Evolutionary conservation across 2,329 filamentous ascomycete genomes (phyloP), one percentile per base, ranked within the genome.

Genomic region (Penicillium polonicum): DNA sequence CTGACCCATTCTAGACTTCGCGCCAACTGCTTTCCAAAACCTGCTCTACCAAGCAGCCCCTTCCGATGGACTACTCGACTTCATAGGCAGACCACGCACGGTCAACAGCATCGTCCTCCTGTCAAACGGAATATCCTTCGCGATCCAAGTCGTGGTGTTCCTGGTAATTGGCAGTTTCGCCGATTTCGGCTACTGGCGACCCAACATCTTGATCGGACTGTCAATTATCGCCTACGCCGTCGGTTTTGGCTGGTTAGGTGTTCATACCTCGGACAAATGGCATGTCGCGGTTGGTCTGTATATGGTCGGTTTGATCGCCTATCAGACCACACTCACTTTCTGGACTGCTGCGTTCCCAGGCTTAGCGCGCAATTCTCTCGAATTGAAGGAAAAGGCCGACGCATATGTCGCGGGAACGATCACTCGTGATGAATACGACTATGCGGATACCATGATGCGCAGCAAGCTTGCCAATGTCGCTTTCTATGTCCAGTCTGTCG

Each of bases 231-330:
- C 86, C 0, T 89, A 80, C 70, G 85, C 73, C 35, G 81, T 87
- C 60, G 87, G 85, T 2, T 89, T 89, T 61, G 86, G 80, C 49
- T 89, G 86, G 85, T 72, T 89, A 2, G 86, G 85, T 21, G 85
- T 89, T 0, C 84, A 88, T 58, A 81, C 79, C 0, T 72, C 80
- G 17, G 76, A 79, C 3, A 78, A 86, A 67, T 90, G 87, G 87
- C 78, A 82, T 48, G 74, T 80, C 9, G 87, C 78, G 0, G 79
- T 84, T 0, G 86, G 81, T 0, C 70, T 90, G 17, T 89, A 89
- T 68, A 86, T 89, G 55, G 81, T 88, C 17, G 86, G 86, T 33
- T 60, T 88, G 42, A 85, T 89, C 60, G 82, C 82, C 1, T 89
- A 88, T 64, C 86, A 88, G 71, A 82, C 87, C 2, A 86, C 84